phyloP scores from a whole-genome alignment of 2,329 filamentous ascomycete genomes.

The Neodidymelliopsis sp. region DNA sequence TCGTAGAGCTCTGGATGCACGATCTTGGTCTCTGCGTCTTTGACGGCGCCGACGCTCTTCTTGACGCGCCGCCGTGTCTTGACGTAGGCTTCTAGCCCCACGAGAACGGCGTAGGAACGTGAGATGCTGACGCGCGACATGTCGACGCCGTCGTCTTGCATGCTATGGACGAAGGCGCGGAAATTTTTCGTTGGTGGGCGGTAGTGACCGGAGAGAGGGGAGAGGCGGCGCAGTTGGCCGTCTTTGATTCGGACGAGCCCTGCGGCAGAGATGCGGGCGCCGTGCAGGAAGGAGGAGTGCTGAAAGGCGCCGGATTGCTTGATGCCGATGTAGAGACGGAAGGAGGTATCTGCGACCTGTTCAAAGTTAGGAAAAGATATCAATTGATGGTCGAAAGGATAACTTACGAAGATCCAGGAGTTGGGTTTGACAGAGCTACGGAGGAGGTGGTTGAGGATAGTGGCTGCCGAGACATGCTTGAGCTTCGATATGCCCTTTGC shows the following conservation, averaged over 20 bases:
- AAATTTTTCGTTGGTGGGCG: slow-evolving; percentile 85
- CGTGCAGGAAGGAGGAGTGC: slow-evolving; percentile 88
- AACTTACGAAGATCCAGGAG: slow-evolving; percentile 84
- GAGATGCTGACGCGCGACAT: slow-evolving; percentile 80
- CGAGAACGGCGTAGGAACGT: slow-evolving; percentile 80
- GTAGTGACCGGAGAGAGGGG: slow-evolving; percentile 78
- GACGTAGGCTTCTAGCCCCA: slow-evolving; percentile 82
- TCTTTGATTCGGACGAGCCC: slow-evolving; percentile 86
- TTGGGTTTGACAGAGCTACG: slow-evolving; percentile 83
- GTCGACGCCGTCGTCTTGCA: slow-evolving; percentile 78
- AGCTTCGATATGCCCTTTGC: slow-evolving; percentile 68
- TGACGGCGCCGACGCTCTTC: slow-evolving; percentile 57
- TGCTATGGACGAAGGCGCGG: slow-evolving; percentile 76
- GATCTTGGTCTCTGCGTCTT: slow-evolving; percentile 65
- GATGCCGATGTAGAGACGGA: slow-evolving; percentile 87
- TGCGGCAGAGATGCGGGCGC: slow-evolving; percentile 80
- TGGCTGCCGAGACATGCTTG: slow-evolving; percentile 72
- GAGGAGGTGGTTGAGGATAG: slow-evolving; percentile 79
- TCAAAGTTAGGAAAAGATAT: slow-evolving; percentile 2
- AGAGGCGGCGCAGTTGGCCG: slow-evolving; percentile 76
- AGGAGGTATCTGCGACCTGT: slow-evolving; percentile 77
- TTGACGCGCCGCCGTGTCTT: slow-evolving; percentile 73
- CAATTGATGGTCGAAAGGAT: neutral
- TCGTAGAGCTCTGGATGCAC: slow-evolving; percentile 66
- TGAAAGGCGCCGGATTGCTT: slow-evolving; percentile 90